Evolutionary conservation across 2,329 filamentous ascomycete species (phyloP).

Genomic region (Monosporascus sp.): DNA sequence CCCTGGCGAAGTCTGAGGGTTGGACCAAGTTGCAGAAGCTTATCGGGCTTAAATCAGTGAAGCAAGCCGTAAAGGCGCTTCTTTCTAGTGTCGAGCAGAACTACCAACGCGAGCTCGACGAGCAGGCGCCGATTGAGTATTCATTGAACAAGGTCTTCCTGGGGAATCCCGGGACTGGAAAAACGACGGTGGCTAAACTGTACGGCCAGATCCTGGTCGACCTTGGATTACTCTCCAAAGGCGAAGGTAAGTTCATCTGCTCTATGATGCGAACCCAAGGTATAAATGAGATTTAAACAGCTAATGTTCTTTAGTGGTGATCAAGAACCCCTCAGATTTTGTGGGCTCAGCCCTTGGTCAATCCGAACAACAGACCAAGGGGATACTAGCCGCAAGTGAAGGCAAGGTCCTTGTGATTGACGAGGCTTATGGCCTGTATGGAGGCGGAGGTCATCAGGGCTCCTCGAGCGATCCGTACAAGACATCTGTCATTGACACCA

Average conservation of each 20-base stretch:
- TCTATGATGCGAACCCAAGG: background rate
- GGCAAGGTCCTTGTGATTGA: constrained; percentile 60
- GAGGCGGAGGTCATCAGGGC: constrained; percentile 15
- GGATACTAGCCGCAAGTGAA: constrained; percentile 45
- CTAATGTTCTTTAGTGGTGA: constrained; percentile 33
- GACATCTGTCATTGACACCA: constrained; percentile 46
- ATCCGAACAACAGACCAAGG: constrained; percentile 53
- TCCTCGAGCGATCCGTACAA: constrained; percentile 1
- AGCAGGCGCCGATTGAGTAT: constrained; percentile 53
- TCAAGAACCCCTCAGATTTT: constrained; percentile 56
- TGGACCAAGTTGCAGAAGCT: constrained; percentile 54
- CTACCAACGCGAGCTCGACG: constrained; percentile 58
- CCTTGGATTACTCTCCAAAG: constrained; percentile 60
- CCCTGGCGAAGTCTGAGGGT: constrained; percentile 44
- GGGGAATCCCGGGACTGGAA: constrained; percentile 69
- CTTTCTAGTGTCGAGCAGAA: constrained; percentile 59
- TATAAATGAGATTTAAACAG: background rate
- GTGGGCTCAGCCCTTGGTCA: constrained; percentile 46
- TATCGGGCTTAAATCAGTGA: constrained; percentile 57
- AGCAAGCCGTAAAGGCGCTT: constrained; percentile 51
- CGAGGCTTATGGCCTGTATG: constrained; percentile 52
- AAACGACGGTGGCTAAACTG: constrained; percentile 68
- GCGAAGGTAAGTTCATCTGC: constrained; percentile 47
- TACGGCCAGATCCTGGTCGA: constrained; percentile 65
- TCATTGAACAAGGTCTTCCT: constrained; percentile 65